Evolutionary conservation across 345 rosid genomes (phyloP), one percentile per base, ranked within the genome.

Genomic region (Erucastrum elatum): DNA sequence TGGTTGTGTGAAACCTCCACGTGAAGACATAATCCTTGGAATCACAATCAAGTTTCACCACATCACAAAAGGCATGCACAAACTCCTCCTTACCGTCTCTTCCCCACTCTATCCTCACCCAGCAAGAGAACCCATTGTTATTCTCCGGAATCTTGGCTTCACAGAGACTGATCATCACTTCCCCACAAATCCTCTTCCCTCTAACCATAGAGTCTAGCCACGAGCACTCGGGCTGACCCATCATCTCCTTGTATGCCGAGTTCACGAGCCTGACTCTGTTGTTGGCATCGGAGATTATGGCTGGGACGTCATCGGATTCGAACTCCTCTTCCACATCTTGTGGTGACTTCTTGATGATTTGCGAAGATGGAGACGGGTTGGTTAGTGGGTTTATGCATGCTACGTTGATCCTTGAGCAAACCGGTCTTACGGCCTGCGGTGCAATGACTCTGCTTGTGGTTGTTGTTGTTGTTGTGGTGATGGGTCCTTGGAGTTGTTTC

Each of bases 211-310:
- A 81, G 26, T 90, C 93, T 8, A 95, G 88, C 99, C 98, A 95
- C 11, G 87, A 80, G 73, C 99, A 95, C 74, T 93, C 98, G 0
- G 99, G 99, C 75, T 95, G 97, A 13, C 99, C 98, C 80, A 93
- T 90, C 97, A 95, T 90, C 75, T 93, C 96, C 77, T 86, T 95
- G 84, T 90, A 95, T 0, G 94, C 96, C 2, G 98, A 93, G 84
- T 95, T 95, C 12, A 87, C 97, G 71, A 91, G 70, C 82, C 97
- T 89, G 62, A 93, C 96, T 72, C 83, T 89, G 84, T 88, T 87
- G 81, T 85, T 90, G 9, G 97, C 86, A 75, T 95, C 98, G 0
- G 97, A 82, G 67, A 95, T 84, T 67, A 95, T 84, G 0, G 90
- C 86, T 1, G 99, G 99, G 30, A 91, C 75, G 34, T 76, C 64